A percentile compares a stretch with the other conserved stretches of the same genome.
phyloP scores from a whole-genome alignment of 2,329 filamentous ascomycete species.

The Colletotrichum chrysophilum region DNA sequence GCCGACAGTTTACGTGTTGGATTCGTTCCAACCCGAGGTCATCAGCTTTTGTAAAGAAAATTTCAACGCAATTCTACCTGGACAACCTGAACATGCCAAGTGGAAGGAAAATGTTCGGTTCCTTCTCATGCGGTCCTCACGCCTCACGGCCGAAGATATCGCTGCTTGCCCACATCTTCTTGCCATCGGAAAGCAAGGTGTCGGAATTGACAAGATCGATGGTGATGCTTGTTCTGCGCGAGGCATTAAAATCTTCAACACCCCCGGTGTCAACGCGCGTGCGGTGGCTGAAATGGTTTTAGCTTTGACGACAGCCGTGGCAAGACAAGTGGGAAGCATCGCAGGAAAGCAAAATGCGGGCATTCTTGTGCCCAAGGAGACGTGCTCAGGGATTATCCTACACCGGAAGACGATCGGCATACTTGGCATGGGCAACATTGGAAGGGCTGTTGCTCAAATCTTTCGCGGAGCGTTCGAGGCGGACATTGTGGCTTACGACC shows the following conservation, averaged over 20 bases:
- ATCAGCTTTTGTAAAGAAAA: constrained; percentile 36
- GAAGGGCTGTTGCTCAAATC: constrained; percentile 37
- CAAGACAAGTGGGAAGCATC: constrained; percentile 35
- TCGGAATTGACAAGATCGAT: constrained; percentile 52
- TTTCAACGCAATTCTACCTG: constrained; percentile 42
- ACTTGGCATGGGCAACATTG: constrained; percentile 45
- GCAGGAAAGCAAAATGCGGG: constrained; percentile 32
- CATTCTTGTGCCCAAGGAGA: constrained; percentile 40
- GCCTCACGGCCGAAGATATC: constrained; percentile 42
- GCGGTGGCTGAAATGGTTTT: constrained; percentile 45
- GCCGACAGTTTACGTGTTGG: constrained; percentile 45
- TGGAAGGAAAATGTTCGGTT: constrained; percentile 46
- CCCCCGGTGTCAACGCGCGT: constrained; percentile 48
- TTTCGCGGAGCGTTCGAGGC: constrained; percentile 40
- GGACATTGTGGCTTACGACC: constrained; percentile 40
- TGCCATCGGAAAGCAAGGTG: constrained; percentile 52
- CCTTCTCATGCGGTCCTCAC: constrained; percentile 41
- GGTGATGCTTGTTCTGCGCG: constrained; percentile 38
- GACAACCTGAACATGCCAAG: constrained; percentile 35
- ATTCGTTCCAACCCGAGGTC: constrained; percentile 41
- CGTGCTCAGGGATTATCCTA: constrained; percentile 42
- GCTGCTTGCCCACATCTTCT: constrained; percentile 37
- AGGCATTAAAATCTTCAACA: constrained; percentile 50
- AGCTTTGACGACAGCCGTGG: constrained; percentile 38
- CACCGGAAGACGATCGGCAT: constrained; percentile 39